Evolutionary conservation across 2,329 filamentous ascomycete species (phyloP).

Genomic region (Penicillium sumatraense): DNA sequence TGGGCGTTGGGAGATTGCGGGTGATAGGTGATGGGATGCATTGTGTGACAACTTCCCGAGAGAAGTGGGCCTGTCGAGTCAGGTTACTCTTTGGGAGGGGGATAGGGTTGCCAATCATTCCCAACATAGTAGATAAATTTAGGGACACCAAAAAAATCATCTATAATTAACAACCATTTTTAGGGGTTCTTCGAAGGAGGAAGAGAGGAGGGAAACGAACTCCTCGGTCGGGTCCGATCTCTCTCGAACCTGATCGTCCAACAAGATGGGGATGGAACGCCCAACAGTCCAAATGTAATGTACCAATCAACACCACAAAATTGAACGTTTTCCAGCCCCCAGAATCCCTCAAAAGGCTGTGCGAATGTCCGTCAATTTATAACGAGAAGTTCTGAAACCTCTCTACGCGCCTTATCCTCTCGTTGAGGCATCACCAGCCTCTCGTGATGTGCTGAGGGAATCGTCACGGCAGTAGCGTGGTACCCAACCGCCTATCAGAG

Average conservation of each 20-base stretch:
- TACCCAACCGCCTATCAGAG: slow-evolving; percentile 13
- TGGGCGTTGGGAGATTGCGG: background rate
- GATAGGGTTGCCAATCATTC: background rate
- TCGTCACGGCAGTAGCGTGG: slow-evolving; percentile 19
- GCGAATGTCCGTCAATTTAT: slow-evolving; percentile 3
- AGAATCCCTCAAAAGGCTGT: background rate
- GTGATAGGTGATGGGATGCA: background rate
- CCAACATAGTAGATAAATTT: background rate
- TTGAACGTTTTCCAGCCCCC: background rate
- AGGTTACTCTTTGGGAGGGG: background rate
- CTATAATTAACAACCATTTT: background rate
- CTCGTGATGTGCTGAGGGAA: slow-evolving; percentile 13
- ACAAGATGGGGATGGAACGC: background rate
- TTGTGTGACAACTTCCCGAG: background rate
- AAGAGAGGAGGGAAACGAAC: background rate
- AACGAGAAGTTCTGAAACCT: background rate
- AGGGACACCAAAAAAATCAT: background rate
- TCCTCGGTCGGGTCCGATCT: background rate
- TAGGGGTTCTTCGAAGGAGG: background rate
- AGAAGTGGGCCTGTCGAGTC: background rate
- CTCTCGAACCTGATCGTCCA: background rate
- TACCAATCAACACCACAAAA: background rate
- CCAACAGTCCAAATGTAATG: background rate
- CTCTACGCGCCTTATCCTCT: slow-evolving; percentile 1
- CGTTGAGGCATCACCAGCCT: background rate